These are phyloP conservation scores for Chlamydomonas sp. DNA, from an alignment of 139 green algal genomes.

Conservation along the genomic window DNA sequence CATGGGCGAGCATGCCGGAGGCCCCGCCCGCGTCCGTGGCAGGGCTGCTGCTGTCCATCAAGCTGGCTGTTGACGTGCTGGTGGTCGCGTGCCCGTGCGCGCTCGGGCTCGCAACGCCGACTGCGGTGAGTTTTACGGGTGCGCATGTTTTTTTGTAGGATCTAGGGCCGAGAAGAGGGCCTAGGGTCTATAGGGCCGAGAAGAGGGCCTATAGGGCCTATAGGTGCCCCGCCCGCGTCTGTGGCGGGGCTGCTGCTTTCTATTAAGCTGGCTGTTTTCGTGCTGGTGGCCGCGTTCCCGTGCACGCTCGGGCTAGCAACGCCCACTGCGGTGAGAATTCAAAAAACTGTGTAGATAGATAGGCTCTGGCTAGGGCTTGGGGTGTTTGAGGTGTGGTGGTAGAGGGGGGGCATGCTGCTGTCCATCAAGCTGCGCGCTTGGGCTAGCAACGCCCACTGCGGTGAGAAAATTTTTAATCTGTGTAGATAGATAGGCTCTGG, in stretches of 20 bases:
- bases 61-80: conserved; percentile 86
- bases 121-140: conserved; percentile 42
- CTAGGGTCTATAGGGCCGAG: background rate
- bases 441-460: conserved; percentile 72
- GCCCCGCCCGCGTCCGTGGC: background rate
- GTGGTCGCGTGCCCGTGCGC: conserved; percentile 95
- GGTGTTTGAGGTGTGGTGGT: background rate
- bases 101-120: conserved; percentile 92
- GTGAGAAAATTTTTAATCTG: too few species aligned
- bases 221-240: background rate
- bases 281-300: conserved; percentile 93
- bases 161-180: too few species aligned
- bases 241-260: conserved; percentile 51
- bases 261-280: conserved; percentile 79
- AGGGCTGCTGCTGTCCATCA: conserved; percentile 60
- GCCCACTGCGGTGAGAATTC: conserved; percentile 67
- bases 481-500: too few species aligned
- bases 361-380: background rate
- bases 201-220: background rate
- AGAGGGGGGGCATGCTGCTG: conserved; percentile 46
- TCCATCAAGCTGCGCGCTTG: conserved; percentile 81
- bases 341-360: too few species aligned
- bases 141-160: background rate
- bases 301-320: conserved; percentile 94
- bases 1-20: conserved; percentile 1